These are phyloP conservation scores for Exophiala alcalophila DNA, from an alignment of 2,329 filamentous ascomycete species.

Conservation along the genomic window DNA sequence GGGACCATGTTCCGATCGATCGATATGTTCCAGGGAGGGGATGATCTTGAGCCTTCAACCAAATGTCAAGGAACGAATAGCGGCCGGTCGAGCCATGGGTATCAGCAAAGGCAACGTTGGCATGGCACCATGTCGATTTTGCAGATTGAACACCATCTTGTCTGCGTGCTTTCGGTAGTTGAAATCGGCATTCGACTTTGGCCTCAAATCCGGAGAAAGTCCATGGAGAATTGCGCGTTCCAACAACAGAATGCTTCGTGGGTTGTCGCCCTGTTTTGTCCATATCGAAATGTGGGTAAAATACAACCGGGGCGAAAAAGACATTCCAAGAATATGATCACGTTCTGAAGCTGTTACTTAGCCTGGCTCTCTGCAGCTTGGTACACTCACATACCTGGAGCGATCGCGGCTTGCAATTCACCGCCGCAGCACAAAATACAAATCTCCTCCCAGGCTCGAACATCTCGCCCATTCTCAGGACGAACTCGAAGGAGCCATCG, in stretches of 20 bases:
- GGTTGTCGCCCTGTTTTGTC: constrained; percentile 83
- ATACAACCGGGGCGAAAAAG: constrained; percentile 84
- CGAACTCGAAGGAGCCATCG: constrained; percentile 90
- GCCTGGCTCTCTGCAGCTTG: background rate
- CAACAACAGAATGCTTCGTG: constrained; percentile 72
- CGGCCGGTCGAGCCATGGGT: constrained; percentile 5
- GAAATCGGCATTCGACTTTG: constrained; percentile 56
- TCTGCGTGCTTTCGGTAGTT: constrained; percentile 88
- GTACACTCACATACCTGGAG: constrained; percentile 62
- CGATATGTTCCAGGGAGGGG: constrained; percentile 26
- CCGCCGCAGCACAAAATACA: constrained; percentile 31
- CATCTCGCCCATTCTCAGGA: constrained; percentile 53
- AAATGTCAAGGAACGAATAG: constrained; percentile 11
- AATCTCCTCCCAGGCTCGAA: constrained; percentile 30
- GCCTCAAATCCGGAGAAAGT: constrained; percentile 68
- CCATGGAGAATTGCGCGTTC: constrained; percentile 70
- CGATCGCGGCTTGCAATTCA: constrained; percentile 62
- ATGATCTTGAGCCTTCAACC: constrained; percentile 1
- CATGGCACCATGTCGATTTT: constrained; percentile 12
- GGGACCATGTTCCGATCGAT: constrained; percentile 26
- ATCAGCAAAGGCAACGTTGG: background rate
- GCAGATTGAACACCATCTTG: constrained; percentile 66
- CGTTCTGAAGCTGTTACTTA: constrained; percentile 54
- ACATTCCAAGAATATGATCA: constrained; percentile 83
- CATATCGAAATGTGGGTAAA: constrained; percentile 85